These are phyloP conservation scores for Hirsutella thompsonii DNA, from an alignment of 2,329 filamentous ascomycete genomes.

Conservation along the genomic window DNA sequence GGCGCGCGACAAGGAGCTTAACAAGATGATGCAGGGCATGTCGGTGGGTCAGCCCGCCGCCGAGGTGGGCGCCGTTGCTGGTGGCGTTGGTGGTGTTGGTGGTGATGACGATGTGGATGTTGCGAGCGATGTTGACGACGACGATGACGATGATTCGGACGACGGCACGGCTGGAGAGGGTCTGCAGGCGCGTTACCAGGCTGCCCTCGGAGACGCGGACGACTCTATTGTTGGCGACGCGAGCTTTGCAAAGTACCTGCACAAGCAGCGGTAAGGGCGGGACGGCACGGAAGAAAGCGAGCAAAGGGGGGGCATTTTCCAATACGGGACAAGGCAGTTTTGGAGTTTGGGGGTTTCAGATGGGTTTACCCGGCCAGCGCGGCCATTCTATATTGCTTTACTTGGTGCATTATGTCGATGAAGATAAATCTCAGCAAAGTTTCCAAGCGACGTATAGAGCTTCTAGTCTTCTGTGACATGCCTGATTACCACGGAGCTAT, in stretches of 20 bases:
- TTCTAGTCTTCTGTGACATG: too few species aligned
- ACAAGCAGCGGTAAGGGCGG: slow-evolving; percentile 29
- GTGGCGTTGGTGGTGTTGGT: slow-evolving; percentile 31
- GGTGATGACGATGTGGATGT: slow-evolving; percentile 36
- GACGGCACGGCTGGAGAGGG: slow-evolving; percentile 51
- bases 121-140: slow-evolving; percentile 46
- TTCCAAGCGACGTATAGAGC: too few species aligned
- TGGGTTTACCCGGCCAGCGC: background rate
- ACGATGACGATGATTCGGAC: slow-evolving; percentile 44
- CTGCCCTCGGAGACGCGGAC: slow-evolving; percentile 51
- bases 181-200: slow-evolving; percentile 63
- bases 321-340: background rate
- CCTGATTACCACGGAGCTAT: too few species aligned
- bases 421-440: too few species aligned
- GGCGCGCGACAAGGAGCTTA: slow-evolving; percentile 67
- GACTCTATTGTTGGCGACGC: slow-evolving; percentile 39
- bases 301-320: background rate
- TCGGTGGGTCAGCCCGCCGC: slow-evolving; percentile 25
- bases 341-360: background rate
- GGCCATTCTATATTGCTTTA: background rate
- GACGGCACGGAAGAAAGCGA: too few species aligned
- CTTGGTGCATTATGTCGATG: background rate
- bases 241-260: slow-evolving; percentile 49
- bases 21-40: slow-evolving; percentile 94
- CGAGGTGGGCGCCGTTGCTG: too few species aligned